Conservation (phyloP, 2,329 filamentous ascomycete genomes). For the Tolypocladium paradoxum region DNA sequence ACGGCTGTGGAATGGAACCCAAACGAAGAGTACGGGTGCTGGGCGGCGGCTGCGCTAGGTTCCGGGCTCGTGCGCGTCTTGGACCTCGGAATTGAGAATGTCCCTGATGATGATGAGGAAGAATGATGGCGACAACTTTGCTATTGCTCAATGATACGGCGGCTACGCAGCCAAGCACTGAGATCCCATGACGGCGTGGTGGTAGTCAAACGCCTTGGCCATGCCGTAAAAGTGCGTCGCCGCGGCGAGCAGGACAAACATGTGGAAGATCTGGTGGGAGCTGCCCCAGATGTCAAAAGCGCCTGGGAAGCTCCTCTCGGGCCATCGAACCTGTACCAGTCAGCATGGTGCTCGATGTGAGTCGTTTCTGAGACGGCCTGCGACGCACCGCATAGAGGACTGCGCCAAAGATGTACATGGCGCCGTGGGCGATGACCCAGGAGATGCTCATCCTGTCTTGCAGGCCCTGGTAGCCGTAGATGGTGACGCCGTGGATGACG, state of each 20-base stretch:
- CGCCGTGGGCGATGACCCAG: conserved; percentile 72
- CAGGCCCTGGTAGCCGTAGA: conserved; percentile 58
- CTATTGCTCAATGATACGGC: no score
- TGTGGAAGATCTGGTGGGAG: conserved; percentile 93
- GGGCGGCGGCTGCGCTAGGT: conserved; percentile 56
- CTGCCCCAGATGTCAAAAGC: conserved; percentile 83
- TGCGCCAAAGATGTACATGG: conserved; percentile 77
- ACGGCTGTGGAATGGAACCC: conserved; percentile 58
- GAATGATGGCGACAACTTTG: no score
- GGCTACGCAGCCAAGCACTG: conserved; percentile 27
- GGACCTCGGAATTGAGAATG: conserved; percentile 46
- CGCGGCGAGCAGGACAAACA: conserved; percentile 76
- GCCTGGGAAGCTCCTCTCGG: conserved; percentile 69
- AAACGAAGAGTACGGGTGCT: conserved; percentile 52
- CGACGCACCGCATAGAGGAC: conserved; percentile 67
- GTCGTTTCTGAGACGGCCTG: not conserved
- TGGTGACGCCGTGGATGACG: conserved; percentile 60
- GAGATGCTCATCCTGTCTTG: conserved; percentile 65
- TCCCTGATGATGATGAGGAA: conserved; percentile 1
- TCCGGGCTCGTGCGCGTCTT: conserved; percentile 57
- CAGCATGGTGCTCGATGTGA: not conserved
- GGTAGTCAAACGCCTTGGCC: conserved; percentile 74
- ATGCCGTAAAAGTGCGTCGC: conserved; percentile 72
- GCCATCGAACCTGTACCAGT: conserved; percentile 53
- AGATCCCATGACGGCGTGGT: conserved; percentile 52